A percentile compares a stretch with the other conserved stretches of the same genome.
These are phyloP conservation scores for Fistulinella cinereoalba DNA, from an alignment of 1,284 basidiomycete species.

Conservation along the genomic window DNA sequence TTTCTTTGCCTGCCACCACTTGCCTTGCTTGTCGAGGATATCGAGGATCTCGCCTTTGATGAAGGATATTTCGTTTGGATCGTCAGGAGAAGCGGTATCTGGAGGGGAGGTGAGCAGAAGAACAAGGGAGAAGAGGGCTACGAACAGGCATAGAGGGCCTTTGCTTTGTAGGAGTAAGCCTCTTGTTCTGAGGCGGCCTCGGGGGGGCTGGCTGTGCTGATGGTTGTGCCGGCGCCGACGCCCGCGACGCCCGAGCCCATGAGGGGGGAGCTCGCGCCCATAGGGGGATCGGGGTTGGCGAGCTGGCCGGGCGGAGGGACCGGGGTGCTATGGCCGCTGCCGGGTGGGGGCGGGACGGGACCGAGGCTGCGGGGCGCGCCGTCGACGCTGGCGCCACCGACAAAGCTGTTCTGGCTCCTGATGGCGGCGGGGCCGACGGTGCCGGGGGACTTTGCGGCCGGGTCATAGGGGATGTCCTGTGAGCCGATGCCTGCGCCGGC, in stretches of 20 bases:
- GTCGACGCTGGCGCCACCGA: slow-evolving; percentile 48
- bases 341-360: slow-evolving; percentile 27
- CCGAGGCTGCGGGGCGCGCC: slow-evolving; percentile 46
- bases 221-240: slow-evolving; percentile 51
- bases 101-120: slow-evolving; percentile 18
- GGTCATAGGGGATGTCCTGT: slow-evolving; percentile 55
- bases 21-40: slow-evolving; percentile 90
- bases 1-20: slow-evolving; percentile 96
- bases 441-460: slow-evolving; percentile 49
- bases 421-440: slow-evolving; percentile 41
- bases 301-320: slow-evolving; percentile 42
- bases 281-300: slow-evolving; percentile 42
- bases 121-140: slow-evolving; percentile 20
- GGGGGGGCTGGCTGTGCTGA: slow-evolving; percentile 20
- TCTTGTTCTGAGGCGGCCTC: slow-evolving; percentile 37
- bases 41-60: slow-evolving; percentile 92
- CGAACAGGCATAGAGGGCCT: slow-evolving; percentile 87
- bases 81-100: slow-evolving; percentile 91
- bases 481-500: slow-evolving; percentile 64
- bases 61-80: slow-evolving; percentile 96
- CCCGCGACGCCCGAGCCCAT: slow-evolving; percentile 52
- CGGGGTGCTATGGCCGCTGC: slow-evolving; percentile 46
- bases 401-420: slow-evolving; percentile 64
- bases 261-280: slow-evolving; percentile 58
- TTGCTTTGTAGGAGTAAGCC: slow-evolving; percentile 67